phyloP scores from a whole-genome alignment of 1,139 yeast genomes.

The Blastobotrys arbuscula region DNA sequence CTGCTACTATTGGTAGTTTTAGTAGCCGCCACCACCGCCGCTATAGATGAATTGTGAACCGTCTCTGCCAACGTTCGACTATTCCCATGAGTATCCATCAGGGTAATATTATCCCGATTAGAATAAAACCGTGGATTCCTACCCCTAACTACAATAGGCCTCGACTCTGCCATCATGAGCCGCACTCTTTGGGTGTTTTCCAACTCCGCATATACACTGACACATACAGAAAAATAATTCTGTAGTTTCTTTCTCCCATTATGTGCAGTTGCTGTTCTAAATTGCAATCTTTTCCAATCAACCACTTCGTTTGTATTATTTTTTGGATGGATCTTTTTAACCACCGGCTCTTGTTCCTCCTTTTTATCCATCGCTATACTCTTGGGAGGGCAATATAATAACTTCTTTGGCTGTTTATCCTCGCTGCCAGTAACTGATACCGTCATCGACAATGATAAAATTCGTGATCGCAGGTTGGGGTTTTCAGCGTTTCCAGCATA shows the following conservation, averaged over 20 bases:
- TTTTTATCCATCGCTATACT: constrained; percentile 16
- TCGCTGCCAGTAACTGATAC: constrained; percentile 27
- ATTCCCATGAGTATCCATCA: constrained; percentile 17
- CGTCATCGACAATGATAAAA: constrained; percentile 27
- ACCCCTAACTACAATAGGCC: constrained; percentile 60
- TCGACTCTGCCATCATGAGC: constrained; percentile 29
- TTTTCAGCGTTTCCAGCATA: constrained; percentile 26
- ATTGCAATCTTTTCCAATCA: constrained; percentile 43
- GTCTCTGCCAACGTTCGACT: constrained; percentile 5
- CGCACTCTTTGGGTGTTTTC: constrained; percentile 29
- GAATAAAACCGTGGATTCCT: constrained; percentile 60
- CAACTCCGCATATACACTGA: constrained; percentile 39
- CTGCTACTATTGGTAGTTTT: background rate
- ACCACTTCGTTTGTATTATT: constrained; percentile 28
- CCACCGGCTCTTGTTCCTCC: constrained; percentile 25
- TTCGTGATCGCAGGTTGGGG: constrained; percentile 22
- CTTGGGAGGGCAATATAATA: constrained; percentile 29
- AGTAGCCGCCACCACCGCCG: background rate
- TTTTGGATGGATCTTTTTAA: constrained; percentile 27
- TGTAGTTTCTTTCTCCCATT: constrained; percentile 54
- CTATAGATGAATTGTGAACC: background rate
- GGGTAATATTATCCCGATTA: constrained; percentile 46
- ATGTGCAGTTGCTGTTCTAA: constrained; percentile 59
- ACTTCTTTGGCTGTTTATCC: constrained; percentile 24
- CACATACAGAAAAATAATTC: constrained; percentile 49